Base-by-base conservation (phyloP, 345 rosid species). In the Aegle marmelos region DNA sequence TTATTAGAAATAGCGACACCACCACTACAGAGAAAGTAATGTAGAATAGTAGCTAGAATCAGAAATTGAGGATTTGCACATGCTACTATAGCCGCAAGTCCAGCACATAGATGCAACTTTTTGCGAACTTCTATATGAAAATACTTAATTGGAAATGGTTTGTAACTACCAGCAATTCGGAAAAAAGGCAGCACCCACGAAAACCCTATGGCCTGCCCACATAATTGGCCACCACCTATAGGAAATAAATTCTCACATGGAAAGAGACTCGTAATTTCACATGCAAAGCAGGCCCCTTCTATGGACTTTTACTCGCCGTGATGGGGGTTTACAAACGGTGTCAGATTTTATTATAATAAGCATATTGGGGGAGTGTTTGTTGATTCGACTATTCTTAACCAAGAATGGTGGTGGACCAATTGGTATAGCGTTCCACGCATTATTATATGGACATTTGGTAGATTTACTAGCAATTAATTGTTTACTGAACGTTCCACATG, bases 191-290 rank as follows among this genome's bases (percentile, higher is more conserved):
- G 36, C 50, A 16, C 14, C 62, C 64, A 59, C 21, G 75, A 81
- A 74, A 58, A 56, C 19, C 45, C 48, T 59, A 21, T 3, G 28
- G 24, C 56, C 3, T n/a, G 34, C 62, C 75, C 53, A 67, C 11
- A 22, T 13, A 28, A 56, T 41, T 57, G 70, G 30, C 54, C 57
- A 58, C 41, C 68, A 71, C 61, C 82, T 10, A 73, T 59, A 25
- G 9, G 25, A 64, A 73, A 77, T 36, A 21, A 45, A 65, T 41
- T 64, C 21, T 80, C 33, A 36, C 5, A 34, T 13, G 22, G 34
- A 58, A 76, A 56, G 37, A 50, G 82, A 62, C 61, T 54, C 22
- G 63, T 27, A 24, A 34, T 36, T 59, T 75, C 80, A 50, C 61
- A n/a, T 48, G 61, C 74, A 57, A 25, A 7, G 45, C 50, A 60